A percentile compares a stretch with the other conserved stretches of the same genome.
phyloP scores from a whole-genome alignment of 2,329 filamentous ascomycete genomes.

The Spiromastix sp. region DNA sequence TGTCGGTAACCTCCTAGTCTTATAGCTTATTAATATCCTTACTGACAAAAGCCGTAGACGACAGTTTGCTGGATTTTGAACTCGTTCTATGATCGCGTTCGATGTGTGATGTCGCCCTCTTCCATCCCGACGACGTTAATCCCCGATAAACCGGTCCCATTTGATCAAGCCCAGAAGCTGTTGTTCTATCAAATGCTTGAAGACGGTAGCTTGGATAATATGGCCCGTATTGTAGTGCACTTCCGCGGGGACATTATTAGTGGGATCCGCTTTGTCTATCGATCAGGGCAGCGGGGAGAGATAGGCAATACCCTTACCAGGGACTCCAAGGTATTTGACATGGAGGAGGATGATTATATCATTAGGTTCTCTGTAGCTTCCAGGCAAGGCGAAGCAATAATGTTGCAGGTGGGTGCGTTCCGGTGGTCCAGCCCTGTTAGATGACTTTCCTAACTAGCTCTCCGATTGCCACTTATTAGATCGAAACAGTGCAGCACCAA shows the following conservation, averaged over 20 bases:
- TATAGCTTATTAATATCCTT: neutral
- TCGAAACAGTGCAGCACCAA: too few relatives aligned
- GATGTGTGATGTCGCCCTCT: neutral
- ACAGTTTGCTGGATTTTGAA: conserved; percentile 7
- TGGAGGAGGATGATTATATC: too few relatives aligned
- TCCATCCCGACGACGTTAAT: neutral
- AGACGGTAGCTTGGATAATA: conserved; percentile 1
- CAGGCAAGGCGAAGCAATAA: too few relatives aligned
- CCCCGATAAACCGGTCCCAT: neutral
- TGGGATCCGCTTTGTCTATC: conserved; percentile 4
- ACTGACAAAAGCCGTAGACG: neutral
- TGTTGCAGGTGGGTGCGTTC: too few relatives aligned
- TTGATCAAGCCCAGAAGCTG: conserved; percentile 3
- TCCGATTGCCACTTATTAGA: too few relatives aligned
- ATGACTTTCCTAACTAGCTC: too few relatives aligned
- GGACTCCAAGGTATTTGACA: too few relatives aligned
- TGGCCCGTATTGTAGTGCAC: neutral
- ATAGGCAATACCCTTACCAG: conserved; percentile 4
- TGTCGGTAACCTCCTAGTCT: neutral
- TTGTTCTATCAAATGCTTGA: neutral
- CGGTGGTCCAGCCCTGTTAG: too few relatives aligned
- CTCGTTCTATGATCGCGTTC: conserved; percentile 4
- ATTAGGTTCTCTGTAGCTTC: too few relatives aligned
- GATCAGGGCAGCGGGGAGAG: neutral
- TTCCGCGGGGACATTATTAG: neutral